Evolutionary conservation across 495 filamentous ascomycete genomes (phyloP).

Genomic region (Echria macrotheca): DNA sequence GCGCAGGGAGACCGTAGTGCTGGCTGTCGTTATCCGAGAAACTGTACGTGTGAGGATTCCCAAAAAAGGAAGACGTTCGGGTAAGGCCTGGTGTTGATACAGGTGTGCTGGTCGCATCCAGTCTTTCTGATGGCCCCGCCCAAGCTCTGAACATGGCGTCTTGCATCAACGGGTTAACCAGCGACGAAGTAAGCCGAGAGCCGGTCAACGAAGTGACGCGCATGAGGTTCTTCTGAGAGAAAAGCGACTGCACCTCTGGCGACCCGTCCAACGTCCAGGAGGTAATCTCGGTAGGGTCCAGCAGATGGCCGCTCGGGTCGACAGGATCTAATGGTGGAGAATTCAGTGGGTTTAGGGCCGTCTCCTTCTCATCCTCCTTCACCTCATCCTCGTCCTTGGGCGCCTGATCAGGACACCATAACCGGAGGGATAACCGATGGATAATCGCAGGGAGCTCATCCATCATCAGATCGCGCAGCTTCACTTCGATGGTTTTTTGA

Average conservation of each 20-base stretch:
- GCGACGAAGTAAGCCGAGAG: slow-evolving; percentile 78
- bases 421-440: slow-evolving; percentile 78
- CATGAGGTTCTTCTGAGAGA: slow-evolving; percentile 84
- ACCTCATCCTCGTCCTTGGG: slow-evolving; percentile 47
- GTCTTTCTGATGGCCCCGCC: slow-evolving; percentile 72
- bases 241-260: slow-evolving; percentile 72
- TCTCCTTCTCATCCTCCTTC: slow-evolving; percentile 43
- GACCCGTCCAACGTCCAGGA: slow-evolving; percentile 69
- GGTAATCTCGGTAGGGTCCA: slow-evolving; percentile 68
- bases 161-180: slow-evolving; percentile 76
- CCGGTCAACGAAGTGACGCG: slow-evolving; percentile 69
- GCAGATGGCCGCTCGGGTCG: slow-evolving; percentile 66
- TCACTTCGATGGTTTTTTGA: slow-evolving; percentile 93
- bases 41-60: slow-evolving; percentile 57
- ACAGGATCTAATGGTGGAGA: slow-evolving; percentile 74
- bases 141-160: slow-evolving; percentile 88
- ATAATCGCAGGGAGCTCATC: slow-evolving; percentile 96
- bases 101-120: slow-evolving; percentile 53
- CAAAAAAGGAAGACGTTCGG: slow-evolving; percentile 57
- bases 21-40: slow-evolving; percentile 52
- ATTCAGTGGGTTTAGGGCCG: slow-evolving; percentile 68
- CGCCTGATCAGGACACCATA: slow-evolving; percentile 86
- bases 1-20: slow-evolving; percentile 42
- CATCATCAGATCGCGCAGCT: slow-evolving; percentile 89
- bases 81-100: slow-evolving; percentile 49